phyloP scores from a whole-genome alignment of 2,329 filamentous ascomycete genomes.

The Mariannaea sp. region DNA sequence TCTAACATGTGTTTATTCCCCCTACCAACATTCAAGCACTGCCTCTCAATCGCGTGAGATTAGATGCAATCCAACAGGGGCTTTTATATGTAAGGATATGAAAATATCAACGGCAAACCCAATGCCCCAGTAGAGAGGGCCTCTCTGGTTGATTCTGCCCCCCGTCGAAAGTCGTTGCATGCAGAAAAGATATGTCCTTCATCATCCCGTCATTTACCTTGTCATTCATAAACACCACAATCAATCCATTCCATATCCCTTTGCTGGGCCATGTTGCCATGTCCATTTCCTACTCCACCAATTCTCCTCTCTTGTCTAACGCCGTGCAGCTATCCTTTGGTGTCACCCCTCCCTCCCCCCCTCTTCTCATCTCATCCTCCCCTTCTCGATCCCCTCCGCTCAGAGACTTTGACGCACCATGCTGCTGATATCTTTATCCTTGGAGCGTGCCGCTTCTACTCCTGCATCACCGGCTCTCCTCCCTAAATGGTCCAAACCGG shows the following conservation, averaged over 20 bases:
- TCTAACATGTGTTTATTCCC: too few species aligned
- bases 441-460: background rate
- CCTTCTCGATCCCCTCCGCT: too few species aligned
- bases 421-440: constrained; percentile 6
- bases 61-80: too few species aligned
- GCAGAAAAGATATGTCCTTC: constrained; percentile 27
- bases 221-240: constrained; percentile 19
- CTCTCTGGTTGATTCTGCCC: constrained; percentile 6
- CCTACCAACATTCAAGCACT: background rate
- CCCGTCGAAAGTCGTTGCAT: constrained; percentile 16
- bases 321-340: constrained; percentile 1
- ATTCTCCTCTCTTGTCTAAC: constrained; percentile 1
- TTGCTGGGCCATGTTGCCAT: constrained; percentile 20
- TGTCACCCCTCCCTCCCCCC: too few species aligned
- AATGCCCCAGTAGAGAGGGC: constrained; percentile 1
- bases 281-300: constrained; percentile 1
- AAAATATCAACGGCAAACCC: background rate
- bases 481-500: constrained; percentile 67
- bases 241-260: constrained; percentile 16
- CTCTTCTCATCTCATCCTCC: too few species aligned
- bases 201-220: constrained; percentile 25
- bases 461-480: background rate
- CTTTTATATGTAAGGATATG: constrained; percentile 18
- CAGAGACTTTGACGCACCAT: constrained; percentile 9
- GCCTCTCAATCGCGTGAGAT: too few species aligned